A percentile compares a stretch with the other conserved stretches of the same genome.
phyloP scores from a whole-genome alignment of 2,329 filamentous ascomycete species.

The Aspergillus sp. region DNA sequence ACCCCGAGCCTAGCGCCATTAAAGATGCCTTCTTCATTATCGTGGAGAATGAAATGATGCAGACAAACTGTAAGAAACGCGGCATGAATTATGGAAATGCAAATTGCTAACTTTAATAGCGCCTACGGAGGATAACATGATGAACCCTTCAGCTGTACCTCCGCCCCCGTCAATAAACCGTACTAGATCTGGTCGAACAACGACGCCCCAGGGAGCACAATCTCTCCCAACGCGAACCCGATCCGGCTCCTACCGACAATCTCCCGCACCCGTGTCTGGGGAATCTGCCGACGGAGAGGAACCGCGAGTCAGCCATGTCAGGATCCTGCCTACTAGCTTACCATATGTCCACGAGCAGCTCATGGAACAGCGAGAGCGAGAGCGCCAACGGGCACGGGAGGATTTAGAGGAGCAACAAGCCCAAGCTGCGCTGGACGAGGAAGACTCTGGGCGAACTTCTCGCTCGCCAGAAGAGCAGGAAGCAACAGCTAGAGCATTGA shows the following conservation, averaged over 20 bases:
- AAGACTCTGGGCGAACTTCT: conserved; percentile 21
- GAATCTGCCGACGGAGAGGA: conserved; percentile 38
- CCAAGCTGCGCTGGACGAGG: conserved; percentile 15
- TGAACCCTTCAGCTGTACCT: conserved; percentile 26
- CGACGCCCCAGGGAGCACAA: conserved; percentile 18
- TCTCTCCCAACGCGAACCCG: conserved; percentile 22
- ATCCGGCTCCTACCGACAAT: conserved; percentile 27
- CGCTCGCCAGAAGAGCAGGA: conserved; percentile 69
- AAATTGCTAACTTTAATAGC: conserved; percentile 25
- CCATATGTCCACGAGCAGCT: conserved; percentile 88
- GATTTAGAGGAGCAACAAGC: conserved; percentile 46
- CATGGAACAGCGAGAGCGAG: conserved; percentile 61
- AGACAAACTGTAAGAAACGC: conserved; percentile 72
- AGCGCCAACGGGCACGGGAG: conserved; percentile 26
- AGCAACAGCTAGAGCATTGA: conserved; percentile 75
- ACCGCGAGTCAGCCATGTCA: conserved; percentile 77
- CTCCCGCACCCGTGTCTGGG: conserved; percentile 23
- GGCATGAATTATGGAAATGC: not conserved
- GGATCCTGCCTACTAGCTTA: conserved; percentile 85
- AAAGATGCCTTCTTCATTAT: conserved; percentile 99
- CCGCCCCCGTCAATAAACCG: conserved; percentile 32
- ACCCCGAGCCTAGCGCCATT: conserved; percentile 92
- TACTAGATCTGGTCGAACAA: conserved; percentile 16
- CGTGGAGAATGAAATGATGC: conserved; percentile 96
- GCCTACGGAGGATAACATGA: conserved; percentile 37